Evolutionary conservation across 2,329 filamentous ascomycete genomes (phyloP), one percentile per base, ranked within the genome.

Genomic region (Stagonosporopsis cucurbitacearum): DNA sequence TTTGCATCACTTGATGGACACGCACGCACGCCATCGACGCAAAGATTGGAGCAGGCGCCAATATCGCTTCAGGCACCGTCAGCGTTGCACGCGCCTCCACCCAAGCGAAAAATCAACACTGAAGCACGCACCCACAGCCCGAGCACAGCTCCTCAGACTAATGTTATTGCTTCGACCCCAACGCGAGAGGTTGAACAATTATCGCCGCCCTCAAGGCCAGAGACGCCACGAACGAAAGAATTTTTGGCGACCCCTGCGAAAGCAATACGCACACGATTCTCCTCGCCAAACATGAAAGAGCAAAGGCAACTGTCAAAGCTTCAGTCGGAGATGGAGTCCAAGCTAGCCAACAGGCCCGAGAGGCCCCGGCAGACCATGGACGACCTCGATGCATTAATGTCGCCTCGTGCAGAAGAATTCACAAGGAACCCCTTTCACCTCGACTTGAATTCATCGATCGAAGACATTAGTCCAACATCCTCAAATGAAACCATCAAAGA

Each of bases 381-480:
- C 71, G 76, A 67, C 75, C 76, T 57, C 11, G 82, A 86, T 42
- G 79, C 86, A 12, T 75, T 90, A 9, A 82, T 91, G 80, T 92
- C 89, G 2, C 90, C 90, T 0, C 84, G 89, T 39, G 86, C 81
- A 1, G 87, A 89, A 66, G 85, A 87, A 15, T 92, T 92, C 80
- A 91, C 88, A 2, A 85, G 82, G 35, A 77, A 77, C 43, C 75
- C 75, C 1, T 77, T 77, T 56, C 75, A 75, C 52, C 49, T 75
- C 39, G 69, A 75, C 17, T 51, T 76, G 0, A 61, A 50, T n/a
- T 47, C 59, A 12, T 54, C 66, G 9, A 37, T 65, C 35, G 59
- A 54, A 13, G 67, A 69, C 15, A 69, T 73, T 46, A 70, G 71
- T 54, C 65, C 70, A 26, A 66, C 68, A 1, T 73, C 68, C 6